Percentiles rank a stretch among this genome's conserved stretches.
phyloP scores from a whole-genome alignment of 1,139 yeast species.

The Scheffersomyces stambukii region DNA sequence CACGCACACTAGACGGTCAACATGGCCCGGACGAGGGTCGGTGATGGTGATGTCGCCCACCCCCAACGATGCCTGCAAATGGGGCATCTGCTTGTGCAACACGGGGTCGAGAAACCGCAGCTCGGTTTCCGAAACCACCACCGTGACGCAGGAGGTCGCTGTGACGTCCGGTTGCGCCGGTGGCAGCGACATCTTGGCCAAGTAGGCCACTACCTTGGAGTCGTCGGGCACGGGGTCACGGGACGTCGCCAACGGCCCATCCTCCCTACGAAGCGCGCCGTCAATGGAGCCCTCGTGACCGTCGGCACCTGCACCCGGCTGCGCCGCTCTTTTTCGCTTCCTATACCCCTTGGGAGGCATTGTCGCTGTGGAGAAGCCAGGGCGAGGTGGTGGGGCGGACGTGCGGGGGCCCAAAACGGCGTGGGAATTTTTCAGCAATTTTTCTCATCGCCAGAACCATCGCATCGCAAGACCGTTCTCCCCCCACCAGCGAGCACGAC shows the following conservation, averaged over 20 bases:
- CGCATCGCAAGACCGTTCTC: not conserved
- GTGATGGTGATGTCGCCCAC: slow-evolving; percentile 20
- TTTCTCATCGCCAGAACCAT: slow-evolving; percentile 6
- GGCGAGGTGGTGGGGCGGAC: no score
- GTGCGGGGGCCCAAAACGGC: no score
- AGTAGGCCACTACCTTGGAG: slow-evolving; percentile 8
- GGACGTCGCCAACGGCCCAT: no score
- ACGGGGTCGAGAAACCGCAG: slow-evolving; percentile 3
- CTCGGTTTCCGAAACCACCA: slow-evolving; percentile 11
- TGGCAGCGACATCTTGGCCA: slow-evolving; percentile 8
- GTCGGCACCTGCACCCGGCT: no score
- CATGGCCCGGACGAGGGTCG: slow-evolving; percentile 18
- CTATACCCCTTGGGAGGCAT: no score
- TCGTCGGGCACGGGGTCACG: slow-evolving; percentile 6
- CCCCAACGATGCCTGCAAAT: no score
- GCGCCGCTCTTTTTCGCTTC: no score
- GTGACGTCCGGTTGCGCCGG: slow-evolving; percentile 1
- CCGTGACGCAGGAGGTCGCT: slow-evolving; percentile 5
- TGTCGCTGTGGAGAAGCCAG: no score
- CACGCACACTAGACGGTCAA: slow-evolving; percentile 25
- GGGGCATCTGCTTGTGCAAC: no score
- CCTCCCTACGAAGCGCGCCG: no score
- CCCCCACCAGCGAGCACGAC: not conserved
- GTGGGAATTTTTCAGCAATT: no score
- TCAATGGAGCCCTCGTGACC: no score